These are phyloP conservation scores for Solanum virginianum DNA, from an alignment of 257 asterid species.

Conservation along the genomic window DNA sequence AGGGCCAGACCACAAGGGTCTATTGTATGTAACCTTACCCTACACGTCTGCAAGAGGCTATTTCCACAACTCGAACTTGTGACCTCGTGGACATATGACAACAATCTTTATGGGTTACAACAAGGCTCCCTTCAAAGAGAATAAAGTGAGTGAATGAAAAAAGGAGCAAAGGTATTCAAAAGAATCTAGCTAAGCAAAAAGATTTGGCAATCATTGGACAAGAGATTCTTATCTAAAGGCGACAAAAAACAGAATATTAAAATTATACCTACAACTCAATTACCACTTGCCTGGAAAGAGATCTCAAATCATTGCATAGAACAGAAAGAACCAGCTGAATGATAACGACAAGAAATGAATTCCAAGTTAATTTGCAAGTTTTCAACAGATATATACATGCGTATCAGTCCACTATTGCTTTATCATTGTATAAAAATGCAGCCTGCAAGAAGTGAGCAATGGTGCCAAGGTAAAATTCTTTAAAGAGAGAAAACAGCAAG, in stretches of 20 bases:
- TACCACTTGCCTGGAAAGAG: background rate
- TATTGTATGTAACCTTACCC: no score
- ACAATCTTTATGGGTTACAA: no score
- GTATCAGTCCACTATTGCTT: background rate
- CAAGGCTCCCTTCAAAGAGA: background rate
- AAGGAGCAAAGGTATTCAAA: background rate
- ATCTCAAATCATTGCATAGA: background rate
- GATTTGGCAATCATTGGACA: background rate
- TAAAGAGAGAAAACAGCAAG: background rate
- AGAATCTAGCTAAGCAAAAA: conserved; percentile 7
- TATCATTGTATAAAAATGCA: background rate
- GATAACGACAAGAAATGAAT: background rate
- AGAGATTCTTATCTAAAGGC: background rate
- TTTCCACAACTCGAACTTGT: no score
- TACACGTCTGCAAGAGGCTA: no score
- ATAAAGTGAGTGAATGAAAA: conserved; percentile 15
- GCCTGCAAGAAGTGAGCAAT: background rate
- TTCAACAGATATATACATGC: background rate
- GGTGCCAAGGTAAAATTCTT: background rate
- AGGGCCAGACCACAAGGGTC: no score
- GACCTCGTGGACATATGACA: no score
- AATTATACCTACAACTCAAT: background rate
- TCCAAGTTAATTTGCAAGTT: background rate
- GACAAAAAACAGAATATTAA: background rate
- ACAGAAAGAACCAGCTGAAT: background rate